These are phyloP conservation scores for Lathyrus oleraceus DNA, from an alignment of 306 rosid genomes.

Conservation along the genomic window DNA sequence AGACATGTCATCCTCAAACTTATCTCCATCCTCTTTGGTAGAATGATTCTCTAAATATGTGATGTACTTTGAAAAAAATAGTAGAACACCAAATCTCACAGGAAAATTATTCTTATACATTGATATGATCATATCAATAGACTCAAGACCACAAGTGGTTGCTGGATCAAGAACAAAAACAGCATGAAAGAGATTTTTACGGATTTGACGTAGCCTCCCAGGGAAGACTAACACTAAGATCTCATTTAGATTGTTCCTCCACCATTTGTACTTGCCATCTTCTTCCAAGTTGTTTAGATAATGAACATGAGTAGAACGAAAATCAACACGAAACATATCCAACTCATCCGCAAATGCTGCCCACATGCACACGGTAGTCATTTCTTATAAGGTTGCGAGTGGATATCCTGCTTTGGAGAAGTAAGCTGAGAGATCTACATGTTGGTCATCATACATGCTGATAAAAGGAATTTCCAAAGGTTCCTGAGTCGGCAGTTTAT, in stretches of 20 bases:
- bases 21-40: conserved; percentile 41
- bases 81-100: conserved; percentile 81
- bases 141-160: no score
- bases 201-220: no score
- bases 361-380: conserved; percentile 31
- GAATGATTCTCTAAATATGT: conserved; percentile 51
- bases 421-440: conserved; percentile 75
- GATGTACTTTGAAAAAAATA: conserved; percentile 81
- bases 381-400: no score
- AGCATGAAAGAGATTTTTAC: no score
- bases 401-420: no score
- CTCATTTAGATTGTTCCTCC: no score
- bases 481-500: conserved; percentile 77
- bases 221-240: no score
- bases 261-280: no score
- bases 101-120: no score
- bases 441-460: conserved; percentile 63
- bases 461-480: conserved; percentile 81
- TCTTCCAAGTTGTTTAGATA: conserved; percentile 72
- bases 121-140: no score
- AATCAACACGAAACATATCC: conserved; percentile 80
- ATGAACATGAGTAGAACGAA: conserved; percentile 82
- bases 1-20: conserved; percentile 69
- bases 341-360: conserved; percentile 48
- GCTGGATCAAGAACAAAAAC: no score